Base-by-base conservation (phyloP, 1,139 yeast species). In the Yamadazyma atmosphaerica region DNA sequence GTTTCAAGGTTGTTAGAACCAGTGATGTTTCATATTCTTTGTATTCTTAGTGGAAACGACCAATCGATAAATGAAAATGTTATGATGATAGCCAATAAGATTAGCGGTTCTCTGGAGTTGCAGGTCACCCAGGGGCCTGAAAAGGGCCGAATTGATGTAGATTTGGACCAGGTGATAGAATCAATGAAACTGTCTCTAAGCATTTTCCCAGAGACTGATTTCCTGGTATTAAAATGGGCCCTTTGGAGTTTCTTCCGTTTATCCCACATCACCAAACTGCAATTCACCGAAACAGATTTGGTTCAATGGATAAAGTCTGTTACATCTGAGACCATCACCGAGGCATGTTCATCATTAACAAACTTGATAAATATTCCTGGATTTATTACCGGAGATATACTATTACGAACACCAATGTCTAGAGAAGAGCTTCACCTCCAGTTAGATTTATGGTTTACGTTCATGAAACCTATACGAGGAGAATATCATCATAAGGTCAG, bases 401-500 rank as follows among this genome's bases (percentile, higher is more conserved):
- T 69, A 2, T 44, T 59, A 2, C 53, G 77, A 32, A 60, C 73
- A 1, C 74, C 77, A 0, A 49, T 53, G 39, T 55, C 63, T 5
- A 46, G 47, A 23, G 50, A 55, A 14, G 77, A 72, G 33, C 51
- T 58, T 15, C 45, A 56, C 3, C 52, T 69, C 11, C 76, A 69
- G 44, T 40, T 54, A 7, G 76, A 70, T 36, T 41, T 72, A 9
- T 72, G 76, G 77, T 17, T 35, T 2, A 42, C 45, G 7, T 57
- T 49, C 33, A 41, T 52, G 29, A 38, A 45, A 19, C 45, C 45
- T 3, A 55, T 64, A 7, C 37, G 56, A 2, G 30, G 42, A 3
- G 50, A 47, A 8, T 53, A 54, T 35, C 46, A 50, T 17, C 42
- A 50, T 18, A 54, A 52, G 17, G 42, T 42, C 1, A 49, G 50